A percentile compares a stretch with the other conserved stretches of the same genome.
Evolutionary conservation across 768 basidiomycete species (phyloP).

Genomic region (Leccinum rimulosum): DNA sequence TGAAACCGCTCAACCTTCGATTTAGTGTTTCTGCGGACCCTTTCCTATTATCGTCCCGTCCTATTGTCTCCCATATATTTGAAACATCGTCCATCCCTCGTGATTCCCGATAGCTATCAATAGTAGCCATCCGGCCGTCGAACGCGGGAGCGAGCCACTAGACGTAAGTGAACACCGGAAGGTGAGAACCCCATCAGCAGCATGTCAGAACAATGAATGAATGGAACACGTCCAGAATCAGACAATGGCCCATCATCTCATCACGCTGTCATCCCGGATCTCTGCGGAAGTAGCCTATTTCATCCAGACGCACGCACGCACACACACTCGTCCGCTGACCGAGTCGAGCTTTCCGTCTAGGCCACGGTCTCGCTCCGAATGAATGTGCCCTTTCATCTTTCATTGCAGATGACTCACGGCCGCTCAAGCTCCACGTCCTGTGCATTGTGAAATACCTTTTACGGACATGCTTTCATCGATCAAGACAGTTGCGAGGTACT

Average conservation of each 20-base stretch:
- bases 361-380: conserved; percentile 13
- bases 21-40: conserved; percentile 23
- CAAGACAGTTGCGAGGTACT: conserved; percentile 12
- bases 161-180: conserved; percentile 32
- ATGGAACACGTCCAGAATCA: conserved; percentile 14
- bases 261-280: conserved; percentile 4
- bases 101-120: conserved; percentile 23
- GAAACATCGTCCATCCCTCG: conserved; percentile 9
- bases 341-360: conserved; percentile 4
- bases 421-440: conserved; percentile 33
- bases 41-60: conserved; percentile 17
- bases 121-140: conserved; percentile 20
- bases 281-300: not conserved
- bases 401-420: conserved; percentile 2
- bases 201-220: conserved; percentile 25
- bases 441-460: conserved; percentile 24
- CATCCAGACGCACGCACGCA: not conserved
- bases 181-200: conserved; percentile 24
- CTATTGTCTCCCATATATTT: conserved; percentile 9
- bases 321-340: not conserved
- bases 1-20: conserved; percentile 26
- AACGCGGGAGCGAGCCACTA: conserved; percentile 32
- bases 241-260: conserved; percentile 15
- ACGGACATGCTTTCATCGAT: conserved; percentile 13
- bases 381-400: conserved; percentile 21